Evolutionary conservation across 441 rosid genomes (phyloP).

Genomic region (Viola pubescens): DNA sequence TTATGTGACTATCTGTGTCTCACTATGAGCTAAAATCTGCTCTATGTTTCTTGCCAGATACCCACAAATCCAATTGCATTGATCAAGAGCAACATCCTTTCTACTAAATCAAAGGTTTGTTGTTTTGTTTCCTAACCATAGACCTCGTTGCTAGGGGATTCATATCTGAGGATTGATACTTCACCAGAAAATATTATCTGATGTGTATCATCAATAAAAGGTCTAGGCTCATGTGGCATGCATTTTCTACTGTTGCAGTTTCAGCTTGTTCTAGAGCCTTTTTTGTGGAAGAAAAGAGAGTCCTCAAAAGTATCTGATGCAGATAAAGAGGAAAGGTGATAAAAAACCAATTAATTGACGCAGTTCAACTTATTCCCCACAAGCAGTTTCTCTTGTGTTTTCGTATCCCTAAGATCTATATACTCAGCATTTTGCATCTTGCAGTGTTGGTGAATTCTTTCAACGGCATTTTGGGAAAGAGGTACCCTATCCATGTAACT

Average conservation of each 20-base stretch:
- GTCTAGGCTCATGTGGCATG: slow-evolving; percentile 1
- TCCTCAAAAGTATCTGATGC: slow-evolving; percentile 36
- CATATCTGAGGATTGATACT: neutral
- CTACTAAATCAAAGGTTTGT: slow-evolving; percentile 75
- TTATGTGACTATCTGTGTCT: slow-evolving; percentile 9
- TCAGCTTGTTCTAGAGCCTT: slow-evolving; percentile 74
- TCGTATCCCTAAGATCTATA: slow-evolving; percentile 14
- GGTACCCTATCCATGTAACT: slow-evolving; percentile 36
- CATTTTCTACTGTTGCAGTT: slow-evolving; percentile 37
- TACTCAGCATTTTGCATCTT: slow-evolving; percentile 18
- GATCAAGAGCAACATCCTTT: slow-evolving; percentile 60
- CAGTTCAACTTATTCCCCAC: neutral
- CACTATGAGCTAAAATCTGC: slow-evolving; percentile 13
- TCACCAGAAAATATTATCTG: no score
- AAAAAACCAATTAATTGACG: neutral
- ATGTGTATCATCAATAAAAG: no score
- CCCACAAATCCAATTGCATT: slow-evolving; percentile 73
- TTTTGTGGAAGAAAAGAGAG: slow-evolving; percentile 68
- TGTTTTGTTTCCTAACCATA: neutral
- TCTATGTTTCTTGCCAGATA: slow-evolving; percentile 39
- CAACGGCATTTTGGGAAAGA: slow-evolving; percentile 91
- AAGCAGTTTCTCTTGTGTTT: neutral
- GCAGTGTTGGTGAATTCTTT: slow-evolving; percentile 84
- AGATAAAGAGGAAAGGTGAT: slow-evolving; percentile 55
- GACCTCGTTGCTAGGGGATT: neutral